Conservation (phyloP, 2,329 filamentous ascomycete species). For the Diaporthe citriasiana region DNA sequence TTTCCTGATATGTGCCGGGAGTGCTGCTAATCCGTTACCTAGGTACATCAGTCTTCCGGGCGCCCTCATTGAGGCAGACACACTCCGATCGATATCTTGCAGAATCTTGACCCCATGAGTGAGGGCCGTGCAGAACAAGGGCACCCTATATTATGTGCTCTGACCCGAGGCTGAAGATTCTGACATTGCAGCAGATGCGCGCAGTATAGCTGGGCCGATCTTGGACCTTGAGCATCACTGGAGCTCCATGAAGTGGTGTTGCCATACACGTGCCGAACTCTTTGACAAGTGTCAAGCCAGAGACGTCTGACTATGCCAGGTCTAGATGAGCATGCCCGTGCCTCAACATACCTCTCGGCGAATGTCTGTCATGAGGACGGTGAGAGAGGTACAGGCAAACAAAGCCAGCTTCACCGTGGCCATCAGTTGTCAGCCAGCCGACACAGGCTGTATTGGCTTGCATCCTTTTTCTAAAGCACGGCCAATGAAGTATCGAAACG, state of each 20-base stretch:
- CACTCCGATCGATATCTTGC: too few species aligned
- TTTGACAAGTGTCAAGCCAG: not conserved
- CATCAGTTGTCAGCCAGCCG: not conserved
- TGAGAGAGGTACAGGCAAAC: not conserved
- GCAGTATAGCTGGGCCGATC: not conserved
- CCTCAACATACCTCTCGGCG: too few species aligned
- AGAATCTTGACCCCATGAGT: not conserved
- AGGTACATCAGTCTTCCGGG: not conserved
- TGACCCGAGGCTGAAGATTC: not conserved
- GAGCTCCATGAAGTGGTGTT: not conserved
- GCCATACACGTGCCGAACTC: not conserved
- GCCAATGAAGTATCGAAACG: too few species aligned
- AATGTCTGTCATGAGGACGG: not conserved
- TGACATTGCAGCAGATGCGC: not conserved
- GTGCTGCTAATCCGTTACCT: not conserved
- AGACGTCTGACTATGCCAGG: not conserved
- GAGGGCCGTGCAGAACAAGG: not conserved
- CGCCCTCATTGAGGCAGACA: not conserved
- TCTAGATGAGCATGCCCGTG: not conserved
- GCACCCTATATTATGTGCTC: not conserved
- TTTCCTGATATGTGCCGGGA: not conserved
- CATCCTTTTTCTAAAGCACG: too few species aligned
- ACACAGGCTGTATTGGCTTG: not conserved
- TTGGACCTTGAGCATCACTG: not conserved
- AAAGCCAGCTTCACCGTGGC: not conserved